phyloP scores from a whole-genome alignment of 2,329 filamentous ascomycete genomes.

The Trichoderma hamatum region DNA sequence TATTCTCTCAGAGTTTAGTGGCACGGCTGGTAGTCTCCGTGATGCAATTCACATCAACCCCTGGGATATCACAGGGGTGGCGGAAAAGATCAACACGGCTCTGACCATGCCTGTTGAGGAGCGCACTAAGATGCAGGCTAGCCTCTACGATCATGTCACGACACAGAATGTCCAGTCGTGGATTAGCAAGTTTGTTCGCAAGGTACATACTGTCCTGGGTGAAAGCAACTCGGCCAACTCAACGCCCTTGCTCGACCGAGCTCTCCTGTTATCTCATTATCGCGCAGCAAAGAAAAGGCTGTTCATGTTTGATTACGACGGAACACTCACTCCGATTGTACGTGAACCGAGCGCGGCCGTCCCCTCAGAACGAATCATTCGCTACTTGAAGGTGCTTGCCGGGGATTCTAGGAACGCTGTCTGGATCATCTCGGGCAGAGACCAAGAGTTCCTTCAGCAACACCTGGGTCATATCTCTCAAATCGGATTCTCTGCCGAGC shows the following conservation, averaged over 20 bases:
- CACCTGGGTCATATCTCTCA: constrained; percentile 89
- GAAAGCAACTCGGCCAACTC: constrained; percentile 74
- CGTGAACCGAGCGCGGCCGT: constrained; percentile 87
- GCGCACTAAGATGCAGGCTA: constrained; percentile 69
- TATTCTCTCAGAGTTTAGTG: constrained; percentile 95
- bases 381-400: constrained; percentile 77
- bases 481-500: constrained; percentile 93
- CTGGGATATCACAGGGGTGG: constrained; percentile 86
- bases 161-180: constrained; percentile 84
- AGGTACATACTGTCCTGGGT: constrained; percentile 77
- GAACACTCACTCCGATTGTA: constrained; percentile 93
- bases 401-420: constrained; percentile 81
- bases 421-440: constrained; percentile 98
- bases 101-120: constrained; percentile 72
- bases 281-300: constrained; percentile 74
- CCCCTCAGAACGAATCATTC: constrained; percentile 80
- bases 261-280: constrained; percentile 73
- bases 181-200: constrained; percentile 78
- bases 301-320: constrained; percentile 99
- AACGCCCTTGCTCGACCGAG: constrained; percentile 80
- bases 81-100: constrained; percentile 78
- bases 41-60: constrained; percentile 96
- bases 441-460: constrained; percentile 86
- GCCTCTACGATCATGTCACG: constrained; percentile 81
- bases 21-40: constrained; percentile 81